phyloP scores from a whole-genome alignment of 768 basidiomycete species.

The Paxillus rubicundulus region DNA sequence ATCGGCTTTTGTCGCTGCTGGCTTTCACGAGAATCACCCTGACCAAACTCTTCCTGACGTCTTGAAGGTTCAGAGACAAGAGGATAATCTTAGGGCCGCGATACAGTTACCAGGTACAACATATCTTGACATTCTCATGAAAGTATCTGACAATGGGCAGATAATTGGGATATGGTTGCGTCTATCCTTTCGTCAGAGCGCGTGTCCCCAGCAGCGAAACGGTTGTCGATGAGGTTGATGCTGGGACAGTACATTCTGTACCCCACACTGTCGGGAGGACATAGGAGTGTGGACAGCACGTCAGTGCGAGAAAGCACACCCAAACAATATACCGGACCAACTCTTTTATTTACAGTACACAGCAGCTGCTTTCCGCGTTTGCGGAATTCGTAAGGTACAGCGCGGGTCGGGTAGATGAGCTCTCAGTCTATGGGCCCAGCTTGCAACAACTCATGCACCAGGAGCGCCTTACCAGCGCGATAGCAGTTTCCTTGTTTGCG shows the following conservation, averaged over 20 bases:
- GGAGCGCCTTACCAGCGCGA: constrained; percentile 32
- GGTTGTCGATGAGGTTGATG: constrained; percentile 54
- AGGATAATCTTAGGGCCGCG: constrained; percentile 56
- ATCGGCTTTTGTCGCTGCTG: constrained; percentile 30
- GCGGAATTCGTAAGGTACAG: constrained; percentile 20
- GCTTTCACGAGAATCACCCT: constrained; percentile 11
- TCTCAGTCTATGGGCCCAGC: constrained; percentile 3
- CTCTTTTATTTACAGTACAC: constrained; percentile 8
- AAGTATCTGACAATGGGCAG: constrained; percentile 33
- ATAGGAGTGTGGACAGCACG: constrained; percentile 13
- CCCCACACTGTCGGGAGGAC: constrained; percentile 31
- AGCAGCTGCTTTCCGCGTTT: constrained; percentile 11
- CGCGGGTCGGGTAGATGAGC: constrained; percentile 14
- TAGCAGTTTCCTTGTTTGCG: constrained; percentile 36
- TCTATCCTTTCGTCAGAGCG: constrained; percentile 44
- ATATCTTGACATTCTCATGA: not conserved
- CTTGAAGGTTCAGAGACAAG: constrained; percentile 42
- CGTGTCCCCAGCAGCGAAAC: constrained; percentile 58
- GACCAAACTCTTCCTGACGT: constrained; percentile 23
- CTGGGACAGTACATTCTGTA: constrained; percentile 56
- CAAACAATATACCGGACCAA: not conserved
- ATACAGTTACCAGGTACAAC: constrained; percentile 64
- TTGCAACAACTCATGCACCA: constrained; percentile 18
- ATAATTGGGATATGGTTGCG: constrained; percentile 50
- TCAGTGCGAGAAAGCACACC: constrained; percentile 12